Evolutionary conservation across 805 yeast species (phyloP).

Genomic region (Saccharomyces mikatae): DNA sequence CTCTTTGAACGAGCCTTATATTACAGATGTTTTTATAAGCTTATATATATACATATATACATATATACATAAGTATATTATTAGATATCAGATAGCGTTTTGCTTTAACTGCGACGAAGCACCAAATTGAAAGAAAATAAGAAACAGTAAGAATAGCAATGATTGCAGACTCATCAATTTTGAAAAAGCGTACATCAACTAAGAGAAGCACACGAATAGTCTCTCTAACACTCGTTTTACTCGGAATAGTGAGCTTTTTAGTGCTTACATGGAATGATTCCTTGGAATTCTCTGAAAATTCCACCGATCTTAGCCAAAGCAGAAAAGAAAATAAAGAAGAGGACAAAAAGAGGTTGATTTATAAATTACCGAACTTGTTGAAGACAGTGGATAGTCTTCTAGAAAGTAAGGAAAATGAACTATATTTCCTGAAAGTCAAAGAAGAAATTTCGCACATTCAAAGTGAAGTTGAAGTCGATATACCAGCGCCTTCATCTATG

Average conservation of each 20-base stretch:
- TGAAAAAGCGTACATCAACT: neutral
- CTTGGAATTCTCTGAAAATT: slow-evolving; percentile 1
- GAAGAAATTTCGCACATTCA: slow-evolving; percentile 13
- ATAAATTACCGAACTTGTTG: neutral
- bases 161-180: neutral
- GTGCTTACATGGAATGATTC: slow-evolving; percentile 10
- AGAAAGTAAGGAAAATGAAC: slow-evolving; percentile 1
- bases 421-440: slow-evolving; percentile 10
- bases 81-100: too few relatives aligned
- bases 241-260: slow-evolving; percentile 7
- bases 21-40: neutral
- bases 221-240: slow-evolving; percentile 5
- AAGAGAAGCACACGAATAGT: slow-evolving; percentile 4
- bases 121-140: neutral
- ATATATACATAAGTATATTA: too few relatives aligned
- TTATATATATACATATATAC: neutral
- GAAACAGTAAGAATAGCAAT: neutral
- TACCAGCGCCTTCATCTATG: neutral
- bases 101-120: neutral
- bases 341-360: neutral
- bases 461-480: slow-evolving; percentile 6
- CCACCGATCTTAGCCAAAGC: neutral
- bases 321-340: neutral
- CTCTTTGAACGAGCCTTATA: neutral
- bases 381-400: neutral